Evolutionary conservation across 371 early-diverging fungal species (phyloP).

Genomic region (Phascolomyces articulosus): DNA sequence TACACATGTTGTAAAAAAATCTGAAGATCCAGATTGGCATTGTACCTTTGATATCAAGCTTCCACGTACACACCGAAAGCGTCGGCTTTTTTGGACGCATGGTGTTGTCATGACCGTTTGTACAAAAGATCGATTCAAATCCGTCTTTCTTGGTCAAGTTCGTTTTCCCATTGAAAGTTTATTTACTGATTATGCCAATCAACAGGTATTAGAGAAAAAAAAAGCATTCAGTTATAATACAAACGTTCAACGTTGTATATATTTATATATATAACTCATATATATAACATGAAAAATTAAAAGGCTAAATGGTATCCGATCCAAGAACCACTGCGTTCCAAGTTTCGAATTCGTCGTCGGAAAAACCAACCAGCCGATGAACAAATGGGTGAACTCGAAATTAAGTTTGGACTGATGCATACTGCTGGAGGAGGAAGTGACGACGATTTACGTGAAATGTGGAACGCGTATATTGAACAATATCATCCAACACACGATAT

Average conservation of each 20-base stretch:
- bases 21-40: conserved; percentile 42
- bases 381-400: conserved; percentile 6
- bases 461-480: conserved; percentile 1
- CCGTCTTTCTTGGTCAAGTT: conserved; percentile 41
- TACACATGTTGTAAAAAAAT: conserved; percentile 41
- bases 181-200: conserved; percentile 16
- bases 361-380: background rate
- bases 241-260: too few species aligned
- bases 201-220: background rate
- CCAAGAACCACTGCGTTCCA: conserved; percentile 5
- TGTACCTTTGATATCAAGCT: conserved; percentile 48
- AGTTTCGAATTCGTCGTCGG: conserved; percentile 10
- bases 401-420: conserved; percentile 8
- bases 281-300: background rate
- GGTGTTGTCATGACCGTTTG: conserved; percentile 40
- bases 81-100: conserved; percentile 25
- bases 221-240: too few species aligned
- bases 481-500: background rate
- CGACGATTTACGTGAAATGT: conserved; percentile 12
- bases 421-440: background rate
- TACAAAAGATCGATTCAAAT: conserved; percentile 44
- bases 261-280: background rate
- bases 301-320: conserved; percentile 25
- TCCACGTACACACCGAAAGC: conserved; percentile 23
- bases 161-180: conserved; percentile 33